Conservation (phyloP, 257 asterid species). For the Datura wrightii region DNA sequence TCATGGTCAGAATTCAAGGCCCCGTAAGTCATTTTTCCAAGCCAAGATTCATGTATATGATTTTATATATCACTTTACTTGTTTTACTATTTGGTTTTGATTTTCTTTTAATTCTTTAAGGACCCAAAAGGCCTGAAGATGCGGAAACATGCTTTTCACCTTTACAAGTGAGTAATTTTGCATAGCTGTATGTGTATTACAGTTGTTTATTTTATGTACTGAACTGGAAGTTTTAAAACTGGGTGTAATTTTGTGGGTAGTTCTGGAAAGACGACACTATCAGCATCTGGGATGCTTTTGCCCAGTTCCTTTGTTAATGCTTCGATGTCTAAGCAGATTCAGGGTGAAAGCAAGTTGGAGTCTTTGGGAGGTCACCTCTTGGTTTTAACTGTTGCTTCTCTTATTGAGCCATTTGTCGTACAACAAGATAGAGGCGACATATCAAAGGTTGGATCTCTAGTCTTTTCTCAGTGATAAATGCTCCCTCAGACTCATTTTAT, state of each 20-base stretch:
- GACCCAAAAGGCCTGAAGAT: conserved; percentile 95
- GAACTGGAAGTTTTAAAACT: background rate
- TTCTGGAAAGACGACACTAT: conserved; percentile 88
- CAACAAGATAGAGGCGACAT: conserved; percentile 51
- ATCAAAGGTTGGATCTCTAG: conserved; percentile 52
- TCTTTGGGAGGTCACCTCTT: conserved; percentile 47
- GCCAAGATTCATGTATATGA: background rate
- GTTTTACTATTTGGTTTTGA: background rate
- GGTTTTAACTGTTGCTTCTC: conserved; percentile 86
- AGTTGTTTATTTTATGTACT: background rate
- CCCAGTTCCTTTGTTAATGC: conserved; percentile 53
- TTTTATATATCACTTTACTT: conserved; percentile 2
- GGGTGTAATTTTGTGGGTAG: conserved; percentile 43
- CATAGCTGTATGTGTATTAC: background rate
- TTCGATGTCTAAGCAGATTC: conserved; percentile 36
- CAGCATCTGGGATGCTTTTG: conserved; percentile 91
- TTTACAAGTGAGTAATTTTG: conserved; percentile 67
- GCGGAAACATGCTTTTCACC: conserved; percentile 96
- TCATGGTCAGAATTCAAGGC: conserved; percentile 98
- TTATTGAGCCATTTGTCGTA: conserved; percentile 75
- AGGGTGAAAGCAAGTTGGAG: conserved; percentile 31
- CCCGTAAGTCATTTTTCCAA: conserved; percentile 62
- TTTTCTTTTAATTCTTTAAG: conserved; percentile 47
- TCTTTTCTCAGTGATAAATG: conserved; percentile 25
- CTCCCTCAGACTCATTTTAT: conserved; percentile 26